Evolutionary conservation across 108 stramenopile species (phyloP), one percentile per base, ranked within the genome.

Genomic region (Bacterosira constricta): DNA sequence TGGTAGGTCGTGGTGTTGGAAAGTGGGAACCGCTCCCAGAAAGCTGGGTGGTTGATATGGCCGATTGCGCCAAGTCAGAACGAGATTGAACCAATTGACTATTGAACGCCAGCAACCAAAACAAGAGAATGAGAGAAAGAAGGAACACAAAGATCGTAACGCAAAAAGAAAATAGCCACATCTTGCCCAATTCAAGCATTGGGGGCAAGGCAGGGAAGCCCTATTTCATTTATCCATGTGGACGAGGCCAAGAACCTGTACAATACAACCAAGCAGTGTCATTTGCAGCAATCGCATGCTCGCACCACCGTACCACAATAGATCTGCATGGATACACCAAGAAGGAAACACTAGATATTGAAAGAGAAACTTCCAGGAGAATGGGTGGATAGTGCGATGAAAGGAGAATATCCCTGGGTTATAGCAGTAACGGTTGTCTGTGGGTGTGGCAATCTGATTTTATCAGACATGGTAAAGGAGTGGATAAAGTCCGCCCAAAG

Each of bases 401-500:
- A 71, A 20, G 59, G 70, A 11, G 47, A 60, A 8, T 61, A 71
- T 29, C 70, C 58, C 2, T 71, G 37, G 51, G 70, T 71, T 26
- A 31, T 71, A 1, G 59, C 70, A 3, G 59, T 21, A 1, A 18
- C 21, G 10, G 62, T 71, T 51, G 41, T 71, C 6, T 71, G 70
- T 36, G 70, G 70, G 2, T 58, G 70, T 15, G 70, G 70, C n/a
- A 41, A 25, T 51, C 59, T 50, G 34, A 61, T 71, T 12, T 38
- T 71, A 20, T 71, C 70, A n/a, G 70, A 71, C 31, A 26, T 37
- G 8, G 59, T 71, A 12, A 49, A 60, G 70, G 32, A 30, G 21
- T 71, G 59, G 58, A 71, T 71, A 18, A 36, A 35, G 21, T 35
- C 36, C 6, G 61, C 60, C 59, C 70, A n/a, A n/a, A n/a, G n/a